These are phyloP conservation scores for Trichoderma asperellum DNA, from an alignment of 2,329 filamentous ascomycete genomes.

Conservation along the genomic window DNA sequence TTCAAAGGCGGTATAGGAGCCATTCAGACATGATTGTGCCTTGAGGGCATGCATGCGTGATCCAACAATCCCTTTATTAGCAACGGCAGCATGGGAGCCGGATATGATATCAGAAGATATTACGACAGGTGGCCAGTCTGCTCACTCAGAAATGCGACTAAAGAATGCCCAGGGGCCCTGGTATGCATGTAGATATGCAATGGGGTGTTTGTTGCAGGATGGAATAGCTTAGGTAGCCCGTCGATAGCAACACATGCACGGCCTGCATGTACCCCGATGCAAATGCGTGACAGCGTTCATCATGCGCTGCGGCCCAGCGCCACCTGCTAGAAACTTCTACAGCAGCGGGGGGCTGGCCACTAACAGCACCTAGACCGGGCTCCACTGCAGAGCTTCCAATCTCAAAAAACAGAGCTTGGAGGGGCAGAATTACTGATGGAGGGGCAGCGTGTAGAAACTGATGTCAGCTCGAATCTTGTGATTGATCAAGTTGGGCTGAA, in stretches of 20 bases:
- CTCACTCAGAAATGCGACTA: background rate
- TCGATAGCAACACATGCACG: background rate
- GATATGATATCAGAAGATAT: background rate
- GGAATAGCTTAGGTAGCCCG: background rate
- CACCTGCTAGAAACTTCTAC: constrained; percentile 29
- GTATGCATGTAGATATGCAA: background rate
- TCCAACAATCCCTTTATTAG: no score
- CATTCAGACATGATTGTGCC: background rate
- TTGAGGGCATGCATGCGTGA: background rate
- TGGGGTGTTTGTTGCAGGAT: background rate
- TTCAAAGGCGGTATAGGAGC: background rate
- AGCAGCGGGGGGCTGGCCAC: constrained; percentile 7
- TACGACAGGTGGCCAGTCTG: background rate
- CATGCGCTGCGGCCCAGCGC: constrained; percentile 26
- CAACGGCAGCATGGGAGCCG: background rate
- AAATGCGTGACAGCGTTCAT: constrained; percentile 9
- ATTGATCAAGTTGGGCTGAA: background rate
- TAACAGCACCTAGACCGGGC: background rate
- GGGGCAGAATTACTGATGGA: constrained; percentile 1
- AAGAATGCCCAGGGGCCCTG: no score
- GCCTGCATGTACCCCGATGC: background rate
- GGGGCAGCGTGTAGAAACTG: background rate
- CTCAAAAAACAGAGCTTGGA: background rate
- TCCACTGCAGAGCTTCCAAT: background rate
- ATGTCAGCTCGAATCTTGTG: background rate